Percentiles rank a stretch among this genome's conserved stretches.
These are phyloP conservation scores for Xylariomycetidae sp. DNA, from an alignment of 2,329 filamentous ascomycete genomes.

Conservation along the genomic window DNA sequence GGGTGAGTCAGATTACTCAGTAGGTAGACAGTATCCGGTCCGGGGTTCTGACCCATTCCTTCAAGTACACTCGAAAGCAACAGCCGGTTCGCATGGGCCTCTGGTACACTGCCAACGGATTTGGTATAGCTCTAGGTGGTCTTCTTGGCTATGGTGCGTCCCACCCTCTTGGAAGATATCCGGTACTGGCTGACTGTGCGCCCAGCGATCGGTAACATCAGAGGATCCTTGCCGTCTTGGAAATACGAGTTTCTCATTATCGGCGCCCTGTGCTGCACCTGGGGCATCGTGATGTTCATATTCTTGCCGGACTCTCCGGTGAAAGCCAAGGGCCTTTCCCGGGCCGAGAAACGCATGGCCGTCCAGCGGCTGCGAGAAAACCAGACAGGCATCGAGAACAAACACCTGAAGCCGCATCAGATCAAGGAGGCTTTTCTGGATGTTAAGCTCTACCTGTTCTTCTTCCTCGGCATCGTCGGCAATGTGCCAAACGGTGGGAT, in stretches of 20 bases:
- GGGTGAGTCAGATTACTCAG: slow-evolving; percentile 23
- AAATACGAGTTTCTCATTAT: slow-evolving; percentile 39
- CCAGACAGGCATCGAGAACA: slow-evolving; percentile 33
- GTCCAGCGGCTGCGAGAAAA: slow-evolving; percentile 33
- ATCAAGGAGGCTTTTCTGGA: slow-evolving; percentile 34
- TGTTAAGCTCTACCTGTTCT: slow-evolving; percentile 49
- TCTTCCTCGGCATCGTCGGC: slow-evolving; percentile 43
- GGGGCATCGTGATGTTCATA: slow-evolving; percentile 31
- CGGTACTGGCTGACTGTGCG: background rate
- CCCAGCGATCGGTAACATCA: slow-evolving; percentile 43
- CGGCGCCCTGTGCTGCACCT: slow-evolving; percentile 30
- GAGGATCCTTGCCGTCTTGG: slow-evolving; percentile 42
- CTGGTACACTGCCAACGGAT: slow-evolving; percentile 51
- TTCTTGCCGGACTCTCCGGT: slow-evolving; percentile 47
- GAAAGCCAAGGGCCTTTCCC: slow-evolving; percentile 44
- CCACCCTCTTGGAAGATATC: background rate
- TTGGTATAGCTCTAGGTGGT: slow-evolving; percentile 51
- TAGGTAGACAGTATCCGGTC: background rate
- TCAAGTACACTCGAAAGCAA: slow-evolving; percentile 47
- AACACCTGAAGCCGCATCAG: slow-evolving; percentile 30
- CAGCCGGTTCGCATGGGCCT: slow-evolving; percentile 52
- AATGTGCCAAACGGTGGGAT: slow-evolving; percentile 55
- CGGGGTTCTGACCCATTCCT: background rate
- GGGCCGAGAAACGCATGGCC: slow-evolving; percentile 33
- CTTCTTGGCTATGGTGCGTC: slow-evolving; percentile 44